phyloP scores from a whole-genome alignment of 2,329 filamentous ascomycete species.

The Alternaria sp. region DNA sequence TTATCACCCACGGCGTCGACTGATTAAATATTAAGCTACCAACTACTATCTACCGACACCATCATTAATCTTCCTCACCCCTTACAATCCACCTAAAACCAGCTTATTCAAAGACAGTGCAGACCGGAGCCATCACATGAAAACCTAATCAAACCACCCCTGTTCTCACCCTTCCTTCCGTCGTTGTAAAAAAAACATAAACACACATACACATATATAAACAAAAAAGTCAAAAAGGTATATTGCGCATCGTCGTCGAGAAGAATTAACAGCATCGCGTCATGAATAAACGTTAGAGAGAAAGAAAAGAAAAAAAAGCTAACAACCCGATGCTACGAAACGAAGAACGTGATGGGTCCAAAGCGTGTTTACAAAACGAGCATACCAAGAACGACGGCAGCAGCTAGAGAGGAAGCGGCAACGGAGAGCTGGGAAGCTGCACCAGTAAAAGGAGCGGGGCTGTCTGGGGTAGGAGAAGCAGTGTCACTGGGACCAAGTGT shows the following conservation, averaged over 20 bases:
- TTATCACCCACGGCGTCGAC: neutral
- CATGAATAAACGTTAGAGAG: slow-evolving; percentile 39
- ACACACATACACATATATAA: too few relatives aligned
- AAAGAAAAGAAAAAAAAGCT: neutral
- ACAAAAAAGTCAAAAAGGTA: slow-evolving; percentile 25
- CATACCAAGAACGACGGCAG: slow-evolving; percentile 54
- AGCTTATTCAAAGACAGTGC: slow-evolving; percentile 29
- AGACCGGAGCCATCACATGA: slow-evolving; percentile 22
- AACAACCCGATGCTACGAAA: neutral
- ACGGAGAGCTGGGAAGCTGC: slow-evolving; percentile 50
- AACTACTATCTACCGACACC: slow-evolving; percentile 13
- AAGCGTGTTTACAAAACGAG: slow-evolving; percentile 50
- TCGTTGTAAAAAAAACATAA: slow-evolving; percentile 5
- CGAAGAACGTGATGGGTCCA: too few relatives aligned
- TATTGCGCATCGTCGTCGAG: slow-evolving; percentile 28
- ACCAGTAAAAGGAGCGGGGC: slow-evolving; percentile 27
- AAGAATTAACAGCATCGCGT: slow-evolving; percentile 47
- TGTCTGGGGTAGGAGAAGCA: slow-evolving; percentile 13
- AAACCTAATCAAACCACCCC: slow-evolving; percentile 8
- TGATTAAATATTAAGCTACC: slow-evolving; percentile 15
- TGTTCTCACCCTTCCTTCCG: slow-evolving; percentile 12
- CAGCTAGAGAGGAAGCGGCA: slow-evolving; percentile 51
- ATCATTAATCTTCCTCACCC: neutral
- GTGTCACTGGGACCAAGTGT: slow-evolving; percentile 15
- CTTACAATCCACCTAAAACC: slow-evolving; percentile 13